Base-by-base conservation (phyloP, 768 basidiomycete genomes). In the Crepidotus variabilis region DNA sequence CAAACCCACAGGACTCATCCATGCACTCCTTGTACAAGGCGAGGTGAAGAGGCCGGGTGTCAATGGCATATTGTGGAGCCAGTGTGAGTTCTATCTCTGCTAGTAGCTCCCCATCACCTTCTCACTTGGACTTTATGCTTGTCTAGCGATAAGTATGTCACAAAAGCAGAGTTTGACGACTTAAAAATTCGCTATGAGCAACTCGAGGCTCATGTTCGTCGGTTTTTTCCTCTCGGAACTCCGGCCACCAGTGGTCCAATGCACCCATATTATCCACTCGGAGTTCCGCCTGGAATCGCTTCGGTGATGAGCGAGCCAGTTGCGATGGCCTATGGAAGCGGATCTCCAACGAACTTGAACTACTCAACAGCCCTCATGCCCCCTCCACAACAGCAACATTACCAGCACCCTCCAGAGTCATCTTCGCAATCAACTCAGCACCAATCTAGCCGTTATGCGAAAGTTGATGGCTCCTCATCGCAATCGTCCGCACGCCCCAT, bases 21-120 rank as follows among this genome's bases (percentile, higher is more conserved):
- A 50, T 94, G 91, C 70, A 83, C 85, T 13, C 90, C 90, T 11
- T 94, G 91, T 70, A 77, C 82, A 57, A 82, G 87, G 60, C 83
- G 91, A 67, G 88, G 88, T 59, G 91, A 94, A 74, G 84, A 86
- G 71, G 76, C 76, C 51, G 88, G 86, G 68, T 93, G 91, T 67
- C 85, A 88, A 64, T 94, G 91, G 91, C 83, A 87, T 67, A 81
- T 87, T 56, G 78, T 92, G 51, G 90, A 92, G 71, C 87, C 90
- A 39, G 81, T 86, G 87, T 92, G 75, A 72, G 88, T 75, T 65
- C 57, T 58, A 60, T 59, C 56, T 69, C 60, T 50, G 51, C 55
- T 33, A 36, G 43, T 33, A 51, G 49, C 20, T 57, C 36, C 48
- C 51, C 43, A 52, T 50, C 28, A 52, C 56, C 56, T 24, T 24